A percentile compares a stretch with the other conserved stretches of the same genome.
Evolutionary conservation across 2,329 filamentous ascomycete species (phyloP).

Genomic region (Ceratocystis alfenasii): DNA sequence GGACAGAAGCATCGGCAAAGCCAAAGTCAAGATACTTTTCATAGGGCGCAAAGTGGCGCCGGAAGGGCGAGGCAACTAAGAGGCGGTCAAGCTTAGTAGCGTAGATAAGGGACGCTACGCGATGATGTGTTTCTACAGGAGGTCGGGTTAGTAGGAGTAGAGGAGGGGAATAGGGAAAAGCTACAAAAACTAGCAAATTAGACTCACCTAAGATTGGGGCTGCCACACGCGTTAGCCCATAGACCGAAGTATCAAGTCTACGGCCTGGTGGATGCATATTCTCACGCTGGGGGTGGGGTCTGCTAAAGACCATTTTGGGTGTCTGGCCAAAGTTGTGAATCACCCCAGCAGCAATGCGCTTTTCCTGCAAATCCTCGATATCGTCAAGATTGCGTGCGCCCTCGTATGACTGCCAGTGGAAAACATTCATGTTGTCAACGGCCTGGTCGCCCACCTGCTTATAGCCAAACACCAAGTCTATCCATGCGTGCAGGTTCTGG

Average conservation of each 20-base stretch:
- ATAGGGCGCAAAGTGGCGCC: conserved; percentile 79
- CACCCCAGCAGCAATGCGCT: conserved; percentile 80
- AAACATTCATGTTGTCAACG: conserved; percentile 84
- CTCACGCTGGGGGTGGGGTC: conserved; percentile 67
- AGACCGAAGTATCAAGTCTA: conserved; percentile 60
- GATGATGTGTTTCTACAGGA: conserved; percentile 57
- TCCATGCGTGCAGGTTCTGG: conserved; percentile 82
- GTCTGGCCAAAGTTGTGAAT: conserved; percentile 99
- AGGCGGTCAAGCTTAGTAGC: conserved; percentile 70
- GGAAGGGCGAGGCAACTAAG: conserved; percentile 70
- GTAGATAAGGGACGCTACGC: conserved; percentile 67
- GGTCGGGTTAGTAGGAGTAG: neutral
- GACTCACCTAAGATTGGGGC: conserved; percentile 45
- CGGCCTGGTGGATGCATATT: conserved; percentile 50
- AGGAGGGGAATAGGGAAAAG: neutral
- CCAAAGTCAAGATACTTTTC: conserved; percentile 95
- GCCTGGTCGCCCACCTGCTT: conserved; percentile 92
- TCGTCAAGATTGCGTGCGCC: conserved; percentile 86
- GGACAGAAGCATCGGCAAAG: conserved; percentile 81
- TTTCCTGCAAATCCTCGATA: conserved; percentile 78
- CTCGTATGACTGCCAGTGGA: conserved; percentile 89
- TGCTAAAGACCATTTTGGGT: conserved; percentile 82
- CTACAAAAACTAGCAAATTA: neutral
- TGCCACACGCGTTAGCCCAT: conserved; percentile 64
- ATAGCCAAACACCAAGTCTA: conserved; percentile 85